Evolutionary conservation across 129 eudicot species (phyloP).

Genomic region (Artemisia argyi): DNA sequence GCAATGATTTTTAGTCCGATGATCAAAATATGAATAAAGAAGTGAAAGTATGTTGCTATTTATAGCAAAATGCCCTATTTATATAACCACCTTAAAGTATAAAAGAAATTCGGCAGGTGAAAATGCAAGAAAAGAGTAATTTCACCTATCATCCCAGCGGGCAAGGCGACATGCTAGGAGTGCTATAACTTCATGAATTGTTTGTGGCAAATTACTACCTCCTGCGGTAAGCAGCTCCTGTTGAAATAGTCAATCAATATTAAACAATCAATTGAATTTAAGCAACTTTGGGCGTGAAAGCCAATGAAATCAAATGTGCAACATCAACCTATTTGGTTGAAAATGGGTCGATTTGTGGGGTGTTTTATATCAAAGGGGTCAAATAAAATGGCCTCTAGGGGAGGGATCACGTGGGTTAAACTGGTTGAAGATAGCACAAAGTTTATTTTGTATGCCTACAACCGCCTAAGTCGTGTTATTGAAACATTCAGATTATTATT

Average conservation of each 20-base stretch:
- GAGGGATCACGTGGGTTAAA: background rate
- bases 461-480: background rate
- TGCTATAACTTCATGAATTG: conserved; percentile 67
- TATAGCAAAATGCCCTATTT: background rate
- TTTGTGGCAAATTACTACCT: conserved; percentile 53
- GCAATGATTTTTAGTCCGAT: background rate
- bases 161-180: conserved; percentile 75
- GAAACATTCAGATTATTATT: background rate
- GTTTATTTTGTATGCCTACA: background rate
- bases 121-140: conserved; percentile 5
- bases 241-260: conserved; percentile 8
- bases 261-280: background rate
- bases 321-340: background rate
- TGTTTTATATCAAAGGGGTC: background rate
- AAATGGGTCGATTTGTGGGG: background rate
- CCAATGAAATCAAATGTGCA: background rate
- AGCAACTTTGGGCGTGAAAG: background rate
- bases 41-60: background rate
- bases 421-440: background rate
- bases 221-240: conserved; percentile 80
- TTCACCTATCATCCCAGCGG: conserved; percentile 76
- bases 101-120: conserved; percentile 4
- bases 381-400: background rate
- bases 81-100: background rate
- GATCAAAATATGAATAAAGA: background rate